Conservation (phyloP, 2,329 filamentous ascomycete genomes). For the Alternaria postmessia region DNA sequence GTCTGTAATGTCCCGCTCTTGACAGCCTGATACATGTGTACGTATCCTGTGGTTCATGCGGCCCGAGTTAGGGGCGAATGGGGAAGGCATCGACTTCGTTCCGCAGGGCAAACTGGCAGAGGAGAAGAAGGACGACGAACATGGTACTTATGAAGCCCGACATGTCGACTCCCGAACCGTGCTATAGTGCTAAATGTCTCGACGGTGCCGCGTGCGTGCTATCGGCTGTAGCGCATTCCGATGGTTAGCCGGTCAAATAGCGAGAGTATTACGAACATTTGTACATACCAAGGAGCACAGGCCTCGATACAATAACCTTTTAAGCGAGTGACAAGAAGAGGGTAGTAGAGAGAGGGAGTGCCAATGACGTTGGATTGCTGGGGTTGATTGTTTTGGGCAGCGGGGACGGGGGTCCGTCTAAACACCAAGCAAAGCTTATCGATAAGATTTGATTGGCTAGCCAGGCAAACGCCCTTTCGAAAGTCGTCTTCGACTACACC, state of each 20-base stretch:
- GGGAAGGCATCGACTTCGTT: neutral
- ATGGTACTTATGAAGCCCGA: constrained; percentile 83
- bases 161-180: constrained; percentile 14
- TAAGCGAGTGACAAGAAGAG: constrained; percentile 11
- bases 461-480: neutral
- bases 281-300: neutral
- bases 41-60: neutral
- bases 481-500: neutral
- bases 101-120: neutral
- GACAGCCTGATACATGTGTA: neutral
- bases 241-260: constrained; percentile 43
- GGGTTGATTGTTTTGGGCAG: constrained; percentile 28
- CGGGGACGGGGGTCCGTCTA: neutral
- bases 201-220: constrained; percentile 23
- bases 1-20: neutral
- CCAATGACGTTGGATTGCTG: constrained; percentile 18
- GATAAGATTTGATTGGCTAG: neutral
- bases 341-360: neutral
- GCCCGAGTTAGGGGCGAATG: neutral
- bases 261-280: constrained; percentile 20
- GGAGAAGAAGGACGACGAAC: constrained; percentile 61
- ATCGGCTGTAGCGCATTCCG: constrained; percentile 41
- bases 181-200: constrained; percentile 25
- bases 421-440: neutral
- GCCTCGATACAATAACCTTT: neutral